Percentiles rank a stretch among this genome's conserved stretches.
Evolutionary conservation across 257 asterid species (phyloP).

Genomic region (Cynanchum wilfordii): DNA sequence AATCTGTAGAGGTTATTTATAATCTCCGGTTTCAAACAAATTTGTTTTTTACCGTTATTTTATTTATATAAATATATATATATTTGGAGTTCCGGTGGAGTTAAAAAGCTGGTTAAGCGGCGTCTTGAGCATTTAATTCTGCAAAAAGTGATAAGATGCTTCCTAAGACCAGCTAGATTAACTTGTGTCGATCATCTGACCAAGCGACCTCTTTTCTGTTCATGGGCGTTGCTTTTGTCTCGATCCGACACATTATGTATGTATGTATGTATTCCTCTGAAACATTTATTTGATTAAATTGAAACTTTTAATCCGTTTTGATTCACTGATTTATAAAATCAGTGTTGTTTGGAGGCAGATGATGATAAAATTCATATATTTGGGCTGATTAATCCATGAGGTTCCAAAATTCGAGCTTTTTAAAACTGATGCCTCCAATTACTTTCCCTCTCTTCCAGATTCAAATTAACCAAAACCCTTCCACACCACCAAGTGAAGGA

Average conservation of each 20-base stretch:
- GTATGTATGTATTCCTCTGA: not conserved
- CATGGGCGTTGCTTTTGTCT: slow-evolving; percentile 28
- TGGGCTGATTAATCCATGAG: slow-evolving; percentile 50
- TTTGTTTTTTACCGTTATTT: no score
- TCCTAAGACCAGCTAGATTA: slow-evolving; percentile 24
- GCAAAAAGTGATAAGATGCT: slow-evolving; percentile 24
- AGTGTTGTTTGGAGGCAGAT: slow-evolving; percentile 30
- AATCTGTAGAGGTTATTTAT: not conserved
- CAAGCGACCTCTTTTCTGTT: slow-evolving; percentile 16
- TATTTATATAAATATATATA: no score
- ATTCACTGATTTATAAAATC: no score
- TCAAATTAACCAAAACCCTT: no score
- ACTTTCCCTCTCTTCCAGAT: no score
- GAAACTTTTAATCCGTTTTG: no score
- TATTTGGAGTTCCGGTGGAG: not conserved
- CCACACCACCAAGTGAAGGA: no score
- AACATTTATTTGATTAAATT: not conserved
- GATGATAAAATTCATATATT: slow-evolving; percentile 29
- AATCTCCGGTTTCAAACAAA: no score
- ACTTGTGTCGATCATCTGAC: slow-evolving; percentile 25
- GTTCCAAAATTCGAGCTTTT: slow-evolving; percentile 67
- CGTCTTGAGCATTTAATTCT: slow-evolving; percentile 19
- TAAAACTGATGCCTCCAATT: slow-evolving; percentile 52
- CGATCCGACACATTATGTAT: slow-evolving; percentile 23
- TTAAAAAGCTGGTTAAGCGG: slow-evolving; percentile 23